Percentiles rank a stretch among this genome's conserved stretches.
Conservation (phyloP, 2,329 filamentous ascomycete genomes). For the Fusarium graminum region DNA sequence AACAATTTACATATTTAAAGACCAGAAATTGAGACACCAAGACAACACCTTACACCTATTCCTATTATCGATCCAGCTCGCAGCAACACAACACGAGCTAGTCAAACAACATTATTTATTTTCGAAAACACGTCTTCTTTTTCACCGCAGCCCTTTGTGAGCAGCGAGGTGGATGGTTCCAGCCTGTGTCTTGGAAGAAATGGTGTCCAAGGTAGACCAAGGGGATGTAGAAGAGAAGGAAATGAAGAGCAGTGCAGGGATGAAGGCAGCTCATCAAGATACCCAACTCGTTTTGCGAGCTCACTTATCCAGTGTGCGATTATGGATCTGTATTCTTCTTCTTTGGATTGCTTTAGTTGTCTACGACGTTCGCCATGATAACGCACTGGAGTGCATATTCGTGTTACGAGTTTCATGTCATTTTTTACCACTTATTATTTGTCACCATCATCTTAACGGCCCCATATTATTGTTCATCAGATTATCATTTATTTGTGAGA, state of each 20-base stretch:
- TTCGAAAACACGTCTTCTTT: slow-evolving; percentile 35
- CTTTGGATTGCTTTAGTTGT: slow-evolving; percentile 40
- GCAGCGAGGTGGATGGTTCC: slow-evolving; percentile 30
- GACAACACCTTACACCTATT: slow-evolving; percentile 27
- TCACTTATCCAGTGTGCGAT: slow-evolving; percentile 54
- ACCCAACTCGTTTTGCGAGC: slow-evolving; percentile 57
- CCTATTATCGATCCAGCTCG: slow-evolving; percentile 46
- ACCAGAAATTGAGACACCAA: slow-evolving; percentile 44
- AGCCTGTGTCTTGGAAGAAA: slow-evolving; percentile 30
- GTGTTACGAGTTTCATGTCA: slow-evolving; percentile 35
- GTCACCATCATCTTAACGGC: slow-evolving; percentile 18
- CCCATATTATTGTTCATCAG: slow-evolving; percentile 1
- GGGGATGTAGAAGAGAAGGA: slow-evolving; percentile 37
- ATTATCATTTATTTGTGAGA: slow-evolving; percentile 22
- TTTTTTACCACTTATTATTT: slow-evolving; percentile 34
- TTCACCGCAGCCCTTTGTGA: slow-evolving; percentile 30
- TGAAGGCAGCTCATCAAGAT: slow-evolving; percentile 55
- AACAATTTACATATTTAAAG: slow-evolving; percentile 45
- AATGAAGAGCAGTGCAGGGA: slow-evolving; percentile 43
- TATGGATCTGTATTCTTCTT: slow-evolving; percentile 48
- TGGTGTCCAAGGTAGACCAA: slow-evolving; percentile 21
- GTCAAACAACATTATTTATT: slow-evolving; percentile 22
- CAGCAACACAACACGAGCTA: slow-evolving; percentile 41
- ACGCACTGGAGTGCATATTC: slow-evolving; percentile 32
- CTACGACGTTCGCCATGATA: slow-evolving; percentile 30